These are phyloP conservation scores for Candida vartiovaarae DNA, from an alignment of 805 yeast species.

Conservation along the genomic window DNA sequence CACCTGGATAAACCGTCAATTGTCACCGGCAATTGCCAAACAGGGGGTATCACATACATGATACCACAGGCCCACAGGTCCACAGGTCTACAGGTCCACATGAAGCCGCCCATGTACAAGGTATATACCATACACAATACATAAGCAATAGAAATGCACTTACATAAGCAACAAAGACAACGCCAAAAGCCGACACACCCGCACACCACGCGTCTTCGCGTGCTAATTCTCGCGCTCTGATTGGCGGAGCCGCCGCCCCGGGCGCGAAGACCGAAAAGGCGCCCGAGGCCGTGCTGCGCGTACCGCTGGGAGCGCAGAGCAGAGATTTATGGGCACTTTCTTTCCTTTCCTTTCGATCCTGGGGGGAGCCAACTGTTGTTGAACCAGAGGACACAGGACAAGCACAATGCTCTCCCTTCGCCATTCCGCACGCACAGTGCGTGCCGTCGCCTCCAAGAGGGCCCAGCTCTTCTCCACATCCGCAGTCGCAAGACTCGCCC, in stretches of 20 bases:
- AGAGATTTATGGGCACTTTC: not conserved
- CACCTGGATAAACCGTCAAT: no score
- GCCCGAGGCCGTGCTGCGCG: slow-evolving; percentile 6
- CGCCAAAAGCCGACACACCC: no score
- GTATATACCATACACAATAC: no score
- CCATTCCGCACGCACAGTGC: slow-evolving; percentile 12
- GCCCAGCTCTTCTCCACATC: slow-evolving; percentile 18
- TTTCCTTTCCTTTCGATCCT: not conserved
- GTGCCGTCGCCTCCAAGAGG: slow-evolving; percentile 2
- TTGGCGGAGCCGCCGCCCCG: slow-evolving; percentile 9
- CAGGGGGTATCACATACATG: no score
- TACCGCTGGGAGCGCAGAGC: not conserved
- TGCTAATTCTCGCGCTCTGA: slow-evolving; percentile 11
- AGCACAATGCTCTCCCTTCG: slow-evolving; percentile 21
- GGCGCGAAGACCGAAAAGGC: slow-evolving; percentile 10
- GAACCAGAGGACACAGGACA: not conserved
- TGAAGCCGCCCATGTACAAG: no score
- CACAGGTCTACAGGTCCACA: no score
- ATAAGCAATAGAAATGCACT: no score
- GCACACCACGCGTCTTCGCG: no score
- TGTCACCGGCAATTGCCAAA: no score
- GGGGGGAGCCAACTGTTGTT: not conserved
- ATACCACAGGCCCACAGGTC: no score
- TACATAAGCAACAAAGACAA: no score
- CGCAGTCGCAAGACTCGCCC: slow-evolving; percentile 17